phyloP scores from a whole-genome alignment of 2,329 filamentous ascomycete genomes.

The Alternaria ethzedia region DNA sequence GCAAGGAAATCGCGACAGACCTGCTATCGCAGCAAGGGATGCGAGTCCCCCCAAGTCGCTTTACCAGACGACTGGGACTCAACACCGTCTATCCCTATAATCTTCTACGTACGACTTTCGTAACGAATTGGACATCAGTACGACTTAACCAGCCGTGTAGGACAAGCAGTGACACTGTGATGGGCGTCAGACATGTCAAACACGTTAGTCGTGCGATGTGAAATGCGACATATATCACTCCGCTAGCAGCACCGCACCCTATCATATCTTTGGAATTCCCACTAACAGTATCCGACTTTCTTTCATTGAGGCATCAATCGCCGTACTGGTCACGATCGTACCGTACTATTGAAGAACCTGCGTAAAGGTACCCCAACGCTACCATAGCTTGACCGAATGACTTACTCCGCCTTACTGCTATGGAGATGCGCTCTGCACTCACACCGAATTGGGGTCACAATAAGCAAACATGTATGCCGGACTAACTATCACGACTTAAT shows the following conservation, averaged over 20 bases:
- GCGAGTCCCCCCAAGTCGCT: background rate
- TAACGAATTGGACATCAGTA: background rate
- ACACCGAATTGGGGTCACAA: background rate
- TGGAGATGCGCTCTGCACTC: background rate
- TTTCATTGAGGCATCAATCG: background rate
- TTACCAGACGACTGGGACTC: background rate
- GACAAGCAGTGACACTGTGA: background rate
- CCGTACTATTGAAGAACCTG: background rate
- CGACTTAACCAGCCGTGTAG: constrained; percentile 2
- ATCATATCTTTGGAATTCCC: background rate
- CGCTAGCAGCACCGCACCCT: background rate
- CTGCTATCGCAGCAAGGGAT: background rate
- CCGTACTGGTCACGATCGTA: background rate
- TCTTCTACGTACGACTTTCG: background rate
- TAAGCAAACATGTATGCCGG: background rate
- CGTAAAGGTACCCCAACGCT: background rate
- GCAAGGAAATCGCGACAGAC: background rate
- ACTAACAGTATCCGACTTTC: background rate
- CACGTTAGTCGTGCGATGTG: constrained; percentile 12
- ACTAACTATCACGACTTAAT: background rate
- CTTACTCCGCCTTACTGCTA: background rate
- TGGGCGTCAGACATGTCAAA: constrained; percentile 6
- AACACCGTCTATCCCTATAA: background rate
- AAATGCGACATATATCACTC: background rate
- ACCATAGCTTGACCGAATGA: background rate